Conservation (phyloP, 225 moss, liverwort and hornwort genomes). For the Sphagnum tenellum region DNA sequence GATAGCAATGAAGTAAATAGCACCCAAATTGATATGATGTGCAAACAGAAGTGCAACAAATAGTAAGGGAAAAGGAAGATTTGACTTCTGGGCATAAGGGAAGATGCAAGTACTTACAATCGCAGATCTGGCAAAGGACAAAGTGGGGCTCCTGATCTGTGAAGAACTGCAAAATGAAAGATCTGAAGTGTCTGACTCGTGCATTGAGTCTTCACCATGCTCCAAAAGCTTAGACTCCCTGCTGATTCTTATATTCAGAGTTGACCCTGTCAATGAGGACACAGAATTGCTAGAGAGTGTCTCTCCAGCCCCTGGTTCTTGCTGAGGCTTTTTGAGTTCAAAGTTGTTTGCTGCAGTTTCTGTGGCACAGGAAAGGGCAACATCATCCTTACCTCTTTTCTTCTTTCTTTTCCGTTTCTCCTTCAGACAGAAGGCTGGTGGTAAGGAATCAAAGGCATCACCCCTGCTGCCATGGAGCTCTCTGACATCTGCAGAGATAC, state of each 20-base stretch:
- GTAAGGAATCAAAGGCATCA: no score
- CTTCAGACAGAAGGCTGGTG: no score
- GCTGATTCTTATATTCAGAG: background rate
- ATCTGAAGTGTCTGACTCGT: slow-evolving; percentile 16
- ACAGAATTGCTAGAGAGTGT: background rate
- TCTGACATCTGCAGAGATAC: no score
- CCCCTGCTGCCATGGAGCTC: no score
- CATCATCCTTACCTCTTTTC: no score
- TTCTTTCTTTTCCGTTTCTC: no score
- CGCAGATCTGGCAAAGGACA: slow-evolving; percentile 16
- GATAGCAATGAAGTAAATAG: no score
- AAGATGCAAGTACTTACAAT: slow-evolving; percentile 11
- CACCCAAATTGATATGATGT: no score
- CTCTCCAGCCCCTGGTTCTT: background rate
- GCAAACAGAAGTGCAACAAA: background rate
- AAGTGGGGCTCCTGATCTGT: slow-evolving; percentile 5
- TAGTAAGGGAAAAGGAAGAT: background rate
- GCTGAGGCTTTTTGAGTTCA: no score
- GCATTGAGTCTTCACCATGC: slow-evolving; percentile 4
- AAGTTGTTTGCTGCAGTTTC: no score
- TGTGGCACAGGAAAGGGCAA: no score
- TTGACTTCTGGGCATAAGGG: background rate
- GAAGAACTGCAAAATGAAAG: slow-evolving; percentile 5
- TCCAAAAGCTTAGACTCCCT: background rate
- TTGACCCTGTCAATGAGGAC: background rate